A percentile compares a stretch with the other conserved stretches of the same genome.
Evolutionary conservation across 2,329 filamentous ascomycete species (phyloP).

Genomic region (Phoma sp.): DNA sequence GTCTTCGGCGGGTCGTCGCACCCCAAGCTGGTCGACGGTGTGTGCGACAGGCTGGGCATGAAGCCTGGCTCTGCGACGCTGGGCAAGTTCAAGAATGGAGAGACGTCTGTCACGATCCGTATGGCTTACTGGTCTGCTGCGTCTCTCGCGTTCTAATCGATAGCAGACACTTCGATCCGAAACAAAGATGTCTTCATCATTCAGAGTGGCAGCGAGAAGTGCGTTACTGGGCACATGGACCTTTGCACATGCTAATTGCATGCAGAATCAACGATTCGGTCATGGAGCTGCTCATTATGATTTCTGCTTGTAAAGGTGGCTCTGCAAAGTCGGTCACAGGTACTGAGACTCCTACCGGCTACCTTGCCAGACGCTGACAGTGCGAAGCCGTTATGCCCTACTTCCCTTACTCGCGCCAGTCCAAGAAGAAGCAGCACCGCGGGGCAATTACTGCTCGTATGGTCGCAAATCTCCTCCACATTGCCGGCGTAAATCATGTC

Average conservation of each 20-base stretch:
- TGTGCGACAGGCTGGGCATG: constrained; percentile 70
- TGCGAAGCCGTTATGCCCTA: constrained; percentile 81
- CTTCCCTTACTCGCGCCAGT: constrained; percentile 99
- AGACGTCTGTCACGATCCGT: constrained; percentile 73
- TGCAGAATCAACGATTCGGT: constrained; percentile 91
- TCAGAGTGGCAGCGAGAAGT: constrained; percentile 89
- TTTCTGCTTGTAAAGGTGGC: constrained; percentile 96
- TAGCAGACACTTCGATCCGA: constrained; percentile 71
- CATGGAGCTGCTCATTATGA: constrained; percentile 99
- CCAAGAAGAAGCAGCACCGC: constrained; percentile 97
- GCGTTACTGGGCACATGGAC: constrained; percentile 27
- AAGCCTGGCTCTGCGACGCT: constrained; percentile 65
- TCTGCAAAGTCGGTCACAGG: constrained; percentile 96
- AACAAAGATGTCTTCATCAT: constrained; percentile 99
- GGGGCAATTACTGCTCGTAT: constrained; percentile 96
- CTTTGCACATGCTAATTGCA: constrained; percentile 33
- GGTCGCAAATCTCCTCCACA: constrained; percentile 91
- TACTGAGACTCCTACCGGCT: constrained; percentile 53
- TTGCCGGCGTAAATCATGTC: constrained; percentile 96
- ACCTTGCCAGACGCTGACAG: constrained; percentile 20
- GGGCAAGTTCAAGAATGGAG: constrained; percentile 72
- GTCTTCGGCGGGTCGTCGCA: constrained; percentile 73
- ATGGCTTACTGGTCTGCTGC: constrained; percentile 24
- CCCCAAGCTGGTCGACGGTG: constrained; percentile 67
- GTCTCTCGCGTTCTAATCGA: constrained; percentile 23